Conservation (phyloP, 306 rosid species). For the cucumber (Cucumis sativus) region DNA sequence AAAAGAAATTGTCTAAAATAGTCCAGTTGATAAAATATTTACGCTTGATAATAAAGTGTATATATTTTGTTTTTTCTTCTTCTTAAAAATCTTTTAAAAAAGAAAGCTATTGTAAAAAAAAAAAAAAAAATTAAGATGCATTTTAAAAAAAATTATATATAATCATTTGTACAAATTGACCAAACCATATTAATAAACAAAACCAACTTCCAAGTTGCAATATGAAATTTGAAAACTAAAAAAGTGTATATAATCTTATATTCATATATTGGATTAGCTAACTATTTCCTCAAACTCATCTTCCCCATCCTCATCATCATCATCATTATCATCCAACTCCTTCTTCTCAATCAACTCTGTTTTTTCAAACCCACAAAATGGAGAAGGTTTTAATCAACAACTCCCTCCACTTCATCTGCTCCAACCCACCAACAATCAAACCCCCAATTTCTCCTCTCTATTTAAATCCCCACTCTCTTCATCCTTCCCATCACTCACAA, state of each 20-base stretch:
- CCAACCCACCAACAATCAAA: neutral
- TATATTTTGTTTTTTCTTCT: no score
- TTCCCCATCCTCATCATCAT: neutral
- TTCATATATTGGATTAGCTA: neutral
- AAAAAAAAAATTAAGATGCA: no score
- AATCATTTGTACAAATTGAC: neutral
- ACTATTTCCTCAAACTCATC: slow-evolving; percentile 1
- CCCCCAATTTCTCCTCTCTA: neutral
- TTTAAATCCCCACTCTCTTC: neutral
- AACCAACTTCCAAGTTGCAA: neutral
- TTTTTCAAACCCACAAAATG: neutral
- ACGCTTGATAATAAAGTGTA: no score
- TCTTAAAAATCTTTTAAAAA: no score
- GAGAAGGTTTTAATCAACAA: slow-evolving; percentile 6
- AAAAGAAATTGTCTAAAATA: no score
- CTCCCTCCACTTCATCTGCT: slow-evolving; percentile 6
- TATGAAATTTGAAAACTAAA: neutral
- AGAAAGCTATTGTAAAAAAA: no score
- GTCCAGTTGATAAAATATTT: no score
- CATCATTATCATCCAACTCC: neutral
- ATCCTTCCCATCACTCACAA: slow-evolving; percentile 1
- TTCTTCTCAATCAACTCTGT: neutral
- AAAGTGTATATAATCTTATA: no score
- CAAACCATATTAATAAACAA: neutral
- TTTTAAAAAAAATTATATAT: no score